Evolutionary conservation across 2,329 filamentous ascomycete species (phyloP), one percentile per base, ranked within the genome.

Genomic region (Leptoxyphium fumago): DNA sequence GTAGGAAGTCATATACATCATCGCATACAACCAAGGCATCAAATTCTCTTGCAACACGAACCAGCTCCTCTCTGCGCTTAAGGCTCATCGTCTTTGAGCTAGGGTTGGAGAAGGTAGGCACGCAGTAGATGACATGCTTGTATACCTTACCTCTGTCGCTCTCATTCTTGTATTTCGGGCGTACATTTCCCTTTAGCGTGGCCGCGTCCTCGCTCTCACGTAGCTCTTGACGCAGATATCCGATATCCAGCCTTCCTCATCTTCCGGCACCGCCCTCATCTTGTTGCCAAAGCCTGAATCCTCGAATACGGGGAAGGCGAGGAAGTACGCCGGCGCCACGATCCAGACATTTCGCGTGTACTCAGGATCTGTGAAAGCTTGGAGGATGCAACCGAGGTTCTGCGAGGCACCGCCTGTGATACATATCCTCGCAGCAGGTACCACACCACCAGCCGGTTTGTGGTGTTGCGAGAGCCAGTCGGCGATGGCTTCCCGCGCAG

Each of bases 1-100:
- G 83, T 5, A 96, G 70, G 51, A 89, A 82, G 61, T 96, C 89
- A 59, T 98, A 98, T 9, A 96, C 87, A 61, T 98, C 91, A 64
- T 96, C 89, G 41, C 77, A 77, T 26, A 95, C 72, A 44, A 95
- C 64, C n/a, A 96, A 72, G 6, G 84, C 85, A 60, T 96, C 80
- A 59, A 82, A 77, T 46, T 78, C 70, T 45, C 89, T 74, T 0
- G 89, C 89, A 6, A 95, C 64, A n/a, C 69, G 67, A 18, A 96
- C 78, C 3, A 96, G 71, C 10, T 68, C 68, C 49, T 78, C 66
- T 2, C 91, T 75, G 26, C 82, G 74, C 14, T 64, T 59, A 2
- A 86, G 62, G 11, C 80, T 78, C 79, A 93, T 89, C 2, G 84
- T 87, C 56, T 81, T 82, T 28, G 82, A 85, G 0, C 83, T 87